Evolutionary conservation across 2,329 filamentous ascomycete genomes (phyloP).

Genomic region (Verticillium alfalfae): DNA sequence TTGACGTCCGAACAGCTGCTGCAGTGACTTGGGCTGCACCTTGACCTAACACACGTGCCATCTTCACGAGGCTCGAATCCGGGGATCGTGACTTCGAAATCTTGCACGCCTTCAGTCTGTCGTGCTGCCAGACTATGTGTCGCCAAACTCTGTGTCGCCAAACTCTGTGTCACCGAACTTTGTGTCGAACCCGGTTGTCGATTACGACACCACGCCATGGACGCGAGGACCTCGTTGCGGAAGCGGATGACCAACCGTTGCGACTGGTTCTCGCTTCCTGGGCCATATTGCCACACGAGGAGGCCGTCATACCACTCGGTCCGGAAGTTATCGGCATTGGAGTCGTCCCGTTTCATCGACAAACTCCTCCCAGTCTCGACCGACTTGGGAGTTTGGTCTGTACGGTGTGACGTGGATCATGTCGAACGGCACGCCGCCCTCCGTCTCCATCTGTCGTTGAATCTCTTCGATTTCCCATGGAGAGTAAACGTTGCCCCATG

Average conservation of each 20-base stretch:
- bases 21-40: neutral
- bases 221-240: conserved; percentile 19
- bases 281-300: conserved; percentile 7
- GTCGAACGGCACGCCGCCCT: neutral
- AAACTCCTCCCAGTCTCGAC: neutral
- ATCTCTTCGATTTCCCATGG: neutral
- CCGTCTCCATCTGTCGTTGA: neutral
- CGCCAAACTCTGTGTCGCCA: too few relatives aligned
- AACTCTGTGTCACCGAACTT: too few relatives aligned
- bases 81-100: neutral
- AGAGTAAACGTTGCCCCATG: neutral
- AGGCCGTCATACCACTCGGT: conserved; percentile 5
- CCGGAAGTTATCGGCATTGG: neutral
- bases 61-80: neutral
- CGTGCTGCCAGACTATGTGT: neutral
- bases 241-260: conserved; percentile 7
- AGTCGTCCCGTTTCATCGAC: neutral
- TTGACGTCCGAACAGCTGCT: neutral
- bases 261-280: conserved; percentile 1
- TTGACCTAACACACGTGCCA: neutral
- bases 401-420: neutral
- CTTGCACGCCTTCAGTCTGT: neutral
- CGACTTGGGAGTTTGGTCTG: neutral
- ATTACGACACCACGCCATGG: conserved; percentile 7
- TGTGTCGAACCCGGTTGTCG: neutral